Evolutionary conservation across 768 basidiomycete genomes (phyloP), one percentile per base, ranked within the genome.

Genomic region (Russula foetens): DNA sequence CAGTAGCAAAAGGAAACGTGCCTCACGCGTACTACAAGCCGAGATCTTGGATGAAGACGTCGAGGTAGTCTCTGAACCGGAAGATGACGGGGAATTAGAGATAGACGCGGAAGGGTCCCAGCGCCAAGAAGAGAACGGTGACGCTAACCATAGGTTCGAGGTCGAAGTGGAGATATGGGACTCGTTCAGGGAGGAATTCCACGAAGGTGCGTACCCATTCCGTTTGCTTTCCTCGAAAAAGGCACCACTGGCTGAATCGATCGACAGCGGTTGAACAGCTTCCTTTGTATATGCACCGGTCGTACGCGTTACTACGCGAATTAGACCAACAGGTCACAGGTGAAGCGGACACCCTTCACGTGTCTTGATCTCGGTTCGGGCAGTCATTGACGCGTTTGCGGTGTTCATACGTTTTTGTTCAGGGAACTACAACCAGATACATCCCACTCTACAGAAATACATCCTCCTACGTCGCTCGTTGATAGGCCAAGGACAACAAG

Each of bases 231-330:
- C 35, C 26, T 47, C 5, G 1, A 43, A 21, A 7, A 26, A 33
- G 15, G 38, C 23, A 4, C 51, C 14, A 19, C 39, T 19, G 5
- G 21, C 46, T 58, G 21, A 45, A 12, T n/a, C 6, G n/a, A 29
- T 44, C 14, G 19, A 51, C 17, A 64, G 63, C 61, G 46, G 47
- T 63, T 19, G 63, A 64, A 48, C 62, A 63, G 56, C 56, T 64
- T 23, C 63, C 63, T n/a, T 49, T 64, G 56, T 64, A 64, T 35
- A 28, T 64, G 45, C 63, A 64, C 47, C 61, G 63, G 41, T 58
- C 60, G 33, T 64, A 54, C 52, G 28, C 63, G 23, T 50, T 64
- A n/a, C 39, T 64, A 23, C 56, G 63, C 41, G 63, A 64, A 47
- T 31, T 64, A 19, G 63, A 64, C 28, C 55, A 58, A 44, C 63